phyloP scores from a whole-genome alignment of 192 early-diverging fungal species.

The Diversispora eburnea region DNA sequence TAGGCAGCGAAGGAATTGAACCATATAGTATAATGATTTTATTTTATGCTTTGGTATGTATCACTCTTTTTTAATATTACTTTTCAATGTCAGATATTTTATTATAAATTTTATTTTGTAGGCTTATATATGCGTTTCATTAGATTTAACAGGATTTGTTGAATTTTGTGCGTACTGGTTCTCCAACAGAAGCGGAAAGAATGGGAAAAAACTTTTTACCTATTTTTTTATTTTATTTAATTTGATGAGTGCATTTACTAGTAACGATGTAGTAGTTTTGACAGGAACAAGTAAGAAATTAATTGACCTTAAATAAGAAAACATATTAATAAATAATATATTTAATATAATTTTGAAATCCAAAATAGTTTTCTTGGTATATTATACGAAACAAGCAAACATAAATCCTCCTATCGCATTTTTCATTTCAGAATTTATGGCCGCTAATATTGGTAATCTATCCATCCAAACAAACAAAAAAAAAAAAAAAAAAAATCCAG shows the following conservation, averaged over 20 bases:
- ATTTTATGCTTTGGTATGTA: constrained; percentile 65
- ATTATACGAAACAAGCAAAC: constrained; percentile 64
- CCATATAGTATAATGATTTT: constrained; percentile 82
- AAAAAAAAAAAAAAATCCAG: background rate
- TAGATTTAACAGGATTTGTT: constrained; percentile 79
- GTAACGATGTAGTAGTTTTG: constrained; percentile 84
- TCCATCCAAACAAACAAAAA: background rate
- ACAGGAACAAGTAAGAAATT: constrained; percentile 38
- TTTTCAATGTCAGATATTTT: background rate
- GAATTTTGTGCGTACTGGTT: constrained; percentile 74
- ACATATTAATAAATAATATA: background rate
- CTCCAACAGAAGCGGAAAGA: constrained; percentile 55
- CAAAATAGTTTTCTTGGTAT: constrained; percentile 73
- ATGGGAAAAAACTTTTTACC: constrained; percentile 60
- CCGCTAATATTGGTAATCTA: constrained; percentile 64
- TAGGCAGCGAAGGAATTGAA: constrained; percentile 58
- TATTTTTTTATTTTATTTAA: constrained; percentile 68
- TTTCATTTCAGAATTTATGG: constrained; percentile 72
- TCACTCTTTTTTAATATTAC: background rate
- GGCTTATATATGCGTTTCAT: constrained; percentile 80
- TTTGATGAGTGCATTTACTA: constrained; percentile 69
- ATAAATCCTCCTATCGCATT: constrained; percentile 59
- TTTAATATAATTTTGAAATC: background rate
- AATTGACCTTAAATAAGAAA: background rate
- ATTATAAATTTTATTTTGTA: constrained; percentile 9